These are phyloP conservation scores for Thuja plicata DNA, from an alignment of 83 land plant genomes.

Conservation along the genomic window DNA sequence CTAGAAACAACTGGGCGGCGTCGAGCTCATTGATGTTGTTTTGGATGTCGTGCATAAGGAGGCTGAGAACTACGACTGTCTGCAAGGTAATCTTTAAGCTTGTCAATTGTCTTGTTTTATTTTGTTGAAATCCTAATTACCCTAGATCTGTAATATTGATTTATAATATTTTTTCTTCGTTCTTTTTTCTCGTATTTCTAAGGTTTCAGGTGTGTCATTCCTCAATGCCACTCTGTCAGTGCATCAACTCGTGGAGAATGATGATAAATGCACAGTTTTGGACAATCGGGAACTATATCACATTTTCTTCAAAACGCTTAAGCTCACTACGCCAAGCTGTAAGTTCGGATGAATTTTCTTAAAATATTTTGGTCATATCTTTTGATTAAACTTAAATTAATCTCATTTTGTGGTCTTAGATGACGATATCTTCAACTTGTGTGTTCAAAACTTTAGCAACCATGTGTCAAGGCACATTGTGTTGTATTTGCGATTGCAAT, in stretches of 20 bases:
- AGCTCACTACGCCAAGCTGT: conserved; percentile 38
- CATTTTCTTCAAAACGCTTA: conserved; percentile 34
- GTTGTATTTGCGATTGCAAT: no score
- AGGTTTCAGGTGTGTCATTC: conserved; percentile 38
- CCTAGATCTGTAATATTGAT: neutral
- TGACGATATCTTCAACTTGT: no score
- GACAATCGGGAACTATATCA: conserved; percentile 33
- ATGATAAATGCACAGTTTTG: conserved; percentile 35
- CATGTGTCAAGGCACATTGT: no score
- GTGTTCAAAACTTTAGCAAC: no score
- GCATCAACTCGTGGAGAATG: conserved; percentile 34
- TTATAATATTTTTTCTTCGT: no score
- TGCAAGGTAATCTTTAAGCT: conserved; percentile 32
- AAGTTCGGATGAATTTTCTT: neutral
- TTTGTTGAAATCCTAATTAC: neutral
- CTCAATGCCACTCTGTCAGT: conserved; percentile 34
- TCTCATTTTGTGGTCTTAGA: no score
- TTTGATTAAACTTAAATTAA: neutral
- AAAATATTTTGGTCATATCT: neutral
- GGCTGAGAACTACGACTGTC: conserved; percentile 63
- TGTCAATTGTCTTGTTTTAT: neutral
- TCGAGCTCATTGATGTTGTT: conserved; percentile 53
- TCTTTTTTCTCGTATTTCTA: neutral
- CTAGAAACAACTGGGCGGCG: conserved; percentile 60
- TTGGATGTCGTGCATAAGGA: conserved; percentile 60